Conservation (phyloP, 129 eudicot genomes). For the Apium graveolens region DNA sequence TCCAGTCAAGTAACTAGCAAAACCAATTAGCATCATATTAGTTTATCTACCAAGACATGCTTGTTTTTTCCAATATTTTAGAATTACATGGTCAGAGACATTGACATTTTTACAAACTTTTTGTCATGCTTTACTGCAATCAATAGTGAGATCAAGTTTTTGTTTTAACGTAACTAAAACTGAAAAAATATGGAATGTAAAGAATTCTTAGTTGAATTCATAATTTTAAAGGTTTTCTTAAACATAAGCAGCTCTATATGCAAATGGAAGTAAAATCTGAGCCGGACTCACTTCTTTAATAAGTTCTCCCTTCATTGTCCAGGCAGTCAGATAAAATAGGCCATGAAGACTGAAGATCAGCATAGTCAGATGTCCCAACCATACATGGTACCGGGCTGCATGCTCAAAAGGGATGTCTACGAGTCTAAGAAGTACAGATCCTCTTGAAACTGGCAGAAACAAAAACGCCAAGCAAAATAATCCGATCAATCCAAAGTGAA, state of each 20-base stretch:
- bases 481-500: slow-evolving; percentile 68
- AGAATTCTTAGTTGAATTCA: background rate
- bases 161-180: background rate
- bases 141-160: background rate
- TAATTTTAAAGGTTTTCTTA: background rate
- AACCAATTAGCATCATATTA: slow-evolving; percentile 16
- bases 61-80: background rate
- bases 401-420: slow-evolving; percentile 87
- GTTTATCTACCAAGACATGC: background rate
- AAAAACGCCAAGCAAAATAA: slow-evolving; percentile 68
- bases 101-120: background rate
- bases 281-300: slow-evolving; percentile 44
- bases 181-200: background rate
- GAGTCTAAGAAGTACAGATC: slow-evolving; percentile 68
- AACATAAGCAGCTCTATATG: slow-evolving; percentile 2
- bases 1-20: slow-evolving; percentile 57
- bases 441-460: slow-evolving; percentile 84
- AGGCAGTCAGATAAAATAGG: slow-evolving; percentile 44
- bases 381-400: slow-evolving; percentile 81
- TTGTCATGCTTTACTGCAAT: background rate
- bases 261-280: background rate
- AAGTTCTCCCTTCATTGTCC: slow-evolving; percentile 63
- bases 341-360: slow-evolving; percentile 78
- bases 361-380: slow-evolving; percentile 98
- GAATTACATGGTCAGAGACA: background rate